Conservation (phyloP, 2,329 filamentous ascomycete genomes). For the Fusarium sp. region DNA sequence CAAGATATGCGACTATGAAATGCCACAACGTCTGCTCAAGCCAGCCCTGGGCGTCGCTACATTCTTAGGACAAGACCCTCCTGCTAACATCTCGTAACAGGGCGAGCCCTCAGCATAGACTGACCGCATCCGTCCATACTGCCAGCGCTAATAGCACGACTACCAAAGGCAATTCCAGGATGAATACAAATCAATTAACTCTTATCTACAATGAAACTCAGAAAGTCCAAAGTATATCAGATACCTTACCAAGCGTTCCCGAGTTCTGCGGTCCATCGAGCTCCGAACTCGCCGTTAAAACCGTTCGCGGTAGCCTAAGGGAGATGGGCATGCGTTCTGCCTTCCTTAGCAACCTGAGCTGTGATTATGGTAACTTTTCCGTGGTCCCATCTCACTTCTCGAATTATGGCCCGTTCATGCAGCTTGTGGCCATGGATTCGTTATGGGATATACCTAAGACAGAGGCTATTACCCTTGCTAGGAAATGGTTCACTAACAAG, state of each 20-base stretch:
- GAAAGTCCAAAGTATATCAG: fast-evolving
- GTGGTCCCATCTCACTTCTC: not conserved
- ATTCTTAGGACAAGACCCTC: not conserved
- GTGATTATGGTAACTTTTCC: not conserved
- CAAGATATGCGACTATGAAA: not conserved
- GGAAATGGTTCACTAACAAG: not conserved
- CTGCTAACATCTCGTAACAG: not conserved
- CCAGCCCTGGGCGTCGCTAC: not conserved
- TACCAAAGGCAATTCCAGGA: not conserved
- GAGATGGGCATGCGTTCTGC: not conserved
- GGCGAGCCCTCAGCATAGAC: fast-evolving
- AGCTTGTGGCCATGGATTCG: not conserved
- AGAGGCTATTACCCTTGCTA: not conserved
- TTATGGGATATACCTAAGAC: not conserved
- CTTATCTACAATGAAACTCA: fast-evolving
- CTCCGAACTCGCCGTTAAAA: not conserved
- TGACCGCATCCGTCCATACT: not conserved
- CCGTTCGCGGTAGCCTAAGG: not conserved
- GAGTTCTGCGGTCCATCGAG: not conserved
- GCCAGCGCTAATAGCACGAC: fast-evolving
- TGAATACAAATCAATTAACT: not conserved
- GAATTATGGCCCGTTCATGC: not conserved
- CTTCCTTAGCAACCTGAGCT: not conserved
- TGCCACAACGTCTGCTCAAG: not conserved
- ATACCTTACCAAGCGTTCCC: not conserved